These are phyloP conservation scores for Stenocarpella maydis DNA, from an alignment of 2,329 filamentous ascomycete species.

Conservation along the genomic window DNA sequence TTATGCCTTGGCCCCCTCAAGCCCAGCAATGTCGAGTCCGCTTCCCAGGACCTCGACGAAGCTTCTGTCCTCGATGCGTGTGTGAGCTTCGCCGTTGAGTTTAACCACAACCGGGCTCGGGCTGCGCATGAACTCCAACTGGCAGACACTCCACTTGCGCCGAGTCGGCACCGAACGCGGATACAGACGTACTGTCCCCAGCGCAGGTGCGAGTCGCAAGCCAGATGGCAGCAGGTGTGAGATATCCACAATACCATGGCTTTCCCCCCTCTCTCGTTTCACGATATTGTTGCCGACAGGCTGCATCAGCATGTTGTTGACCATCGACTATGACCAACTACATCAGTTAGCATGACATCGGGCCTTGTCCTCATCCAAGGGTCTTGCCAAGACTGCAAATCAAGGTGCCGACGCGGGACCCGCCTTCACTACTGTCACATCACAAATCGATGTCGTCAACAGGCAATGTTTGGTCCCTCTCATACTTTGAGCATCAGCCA, in stretches of 20 bases:
- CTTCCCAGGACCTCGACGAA: too few relatives aligned
- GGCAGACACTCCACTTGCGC: not conserved
- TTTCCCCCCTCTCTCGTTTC: not conserved
- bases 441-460: constrained; percentile 12
- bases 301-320: not conserved
- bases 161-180: constrained; percentile 19
- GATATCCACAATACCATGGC: not conserved
- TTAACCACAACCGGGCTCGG: too few relatives aligned
- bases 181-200: not conserved
- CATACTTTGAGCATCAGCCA: not conserved
- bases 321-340: not conserved
- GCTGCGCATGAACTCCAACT: too few relatives aligned
- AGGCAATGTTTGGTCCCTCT: not conserved
- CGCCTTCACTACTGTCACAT: not conserved
- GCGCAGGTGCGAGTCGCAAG: not conserved
- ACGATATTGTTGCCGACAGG: not conserved
- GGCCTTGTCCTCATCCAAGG: not conserved
- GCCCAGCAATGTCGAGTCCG: too few relatives aligned
- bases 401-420: not conserved
- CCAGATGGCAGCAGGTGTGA: not conserved
- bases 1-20: too few relatives aligned
- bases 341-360: not conserved
- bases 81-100: too few relatives aligned
- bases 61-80: too few relatives aligned
- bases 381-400: not conserved